Base-by-base conservation (phyloP, 352 stramenopile species). In the Pythium phragmitis region DNA sequence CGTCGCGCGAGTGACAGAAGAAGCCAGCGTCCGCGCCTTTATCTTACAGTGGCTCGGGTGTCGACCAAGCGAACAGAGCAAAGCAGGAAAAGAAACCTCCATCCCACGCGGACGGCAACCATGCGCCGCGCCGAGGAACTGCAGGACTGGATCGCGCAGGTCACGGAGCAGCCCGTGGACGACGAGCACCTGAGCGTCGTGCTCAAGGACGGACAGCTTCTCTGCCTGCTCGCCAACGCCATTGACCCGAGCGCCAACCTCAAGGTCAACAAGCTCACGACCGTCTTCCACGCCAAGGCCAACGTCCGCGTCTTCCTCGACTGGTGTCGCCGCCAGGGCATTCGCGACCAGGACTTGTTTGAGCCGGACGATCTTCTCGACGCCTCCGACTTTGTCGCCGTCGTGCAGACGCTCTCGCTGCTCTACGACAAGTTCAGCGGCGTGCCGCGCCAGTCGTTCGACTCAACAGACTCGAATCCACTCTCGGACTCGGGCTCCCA, bases 191-290 rank as follows among this genome's bases (percentile, higher is more conserved):
- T 96, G 26, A 91, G 81, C 37, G 74, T 87, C 17, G 79, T 92
- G 72, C 73, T 96, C 34, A 84, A 92, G 63, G 81, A 96, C 66
- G 87, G 87, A 19, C 87, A 96, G 67, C 75, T 94, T 50, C 79
- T 96, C 41, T 96, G 87, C 72, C 71, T 89, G 41, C 75, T 96
- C 37, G 87, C 86, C 21, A 96, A 96, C 64, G 76, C 82, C 37
- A 75, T 96, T 60, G 87, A 96, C 64, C 78, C 85, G 28, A 51
- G 19, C 30, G 85, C 87, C 21, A 84, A 82, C 55, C 70, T 94
- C 66, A 92, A 90, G 60, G 73, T 94, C 58, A 96, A 94, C 72
- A 91, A 90, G 60, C 82, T 96, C 61, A 94, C 89, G 69, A 96
- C 87, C 42, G 82, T 91, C 42, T 96, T 94, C 73, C 87, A 96